Conservation (phyloP, 352 stramenopile species). For the Blastocystis hominis region DNA sequence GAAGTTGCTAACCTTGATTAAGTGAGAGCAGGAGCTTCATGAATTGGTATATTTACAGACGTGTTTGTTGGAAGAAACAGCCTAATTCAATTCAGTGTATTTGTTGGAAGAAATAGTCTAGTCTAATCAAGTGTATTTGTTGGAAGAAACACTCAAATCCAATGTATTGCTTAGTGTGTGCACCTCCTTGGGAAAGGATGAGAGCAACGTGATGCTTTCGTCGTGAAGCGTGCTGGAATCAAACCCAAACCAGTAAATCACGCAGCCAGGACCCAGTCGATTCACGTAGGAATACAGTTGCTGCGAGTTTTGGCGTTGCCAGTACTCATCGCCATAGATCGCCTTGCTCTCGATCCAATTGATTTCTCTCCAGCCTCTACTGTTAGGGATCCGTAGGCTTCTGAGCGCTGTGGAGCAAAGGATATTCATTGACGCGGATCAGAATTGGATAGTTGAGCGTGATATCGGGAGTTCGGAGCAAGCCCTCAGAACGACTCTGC, state of each 20-base stretch:
- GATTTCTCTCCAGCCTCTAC: slow-evolving; percentile 21
- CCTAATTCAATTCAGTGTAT: background rate
- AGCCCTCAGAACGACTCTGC: background rate
- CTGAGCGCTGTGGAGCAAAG: background rate
- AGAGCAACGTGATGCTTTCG: slow-evolving; percentile 13
- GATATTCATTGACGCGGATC: background rate
- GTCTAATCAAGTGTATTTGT: background rate
- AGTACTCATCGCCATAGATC: slow-evolving; percentile 17
- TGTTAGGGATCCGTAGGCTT: background rate
- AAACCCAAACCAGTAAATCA: slow-evolving; percentile 56
- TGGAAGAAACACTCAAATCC: background rate
- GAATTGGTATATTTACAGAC: slow-evolving; percentile 51
- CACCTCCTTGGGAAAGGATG: background rate
- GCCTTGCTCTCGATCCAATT: slow-evolving; percentile 55
- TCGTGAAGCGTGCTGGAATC: background rate
- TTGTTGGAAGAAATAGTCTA: background rate
- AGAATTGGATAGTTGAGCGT: slow-evolving; percentile 13
- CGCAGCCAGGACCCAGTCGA: slow-evolving; percentile 35
- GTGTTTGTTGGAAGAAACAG: slow-evolving; percentile 25
- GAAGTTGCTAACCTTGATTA: slow-evolving; percentile 64
- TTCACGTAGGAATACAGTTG: slow-evolving; percentile 46
- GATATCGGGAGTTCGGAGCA: slow-evolving; percentile 22
- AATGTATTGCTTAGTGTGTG: background rate
- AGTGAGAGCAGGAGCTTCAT: slow-evolving; percentile 5
- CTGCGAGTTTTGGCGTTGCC: slow-evolving; percentile 10